Evolutionary conservation across 2,329 filamentous ascomycete genomes (phyloP), one percentile per base, ranked within the genome.

Genomic region (Fusarium pseudoanthophilum): DNA sequence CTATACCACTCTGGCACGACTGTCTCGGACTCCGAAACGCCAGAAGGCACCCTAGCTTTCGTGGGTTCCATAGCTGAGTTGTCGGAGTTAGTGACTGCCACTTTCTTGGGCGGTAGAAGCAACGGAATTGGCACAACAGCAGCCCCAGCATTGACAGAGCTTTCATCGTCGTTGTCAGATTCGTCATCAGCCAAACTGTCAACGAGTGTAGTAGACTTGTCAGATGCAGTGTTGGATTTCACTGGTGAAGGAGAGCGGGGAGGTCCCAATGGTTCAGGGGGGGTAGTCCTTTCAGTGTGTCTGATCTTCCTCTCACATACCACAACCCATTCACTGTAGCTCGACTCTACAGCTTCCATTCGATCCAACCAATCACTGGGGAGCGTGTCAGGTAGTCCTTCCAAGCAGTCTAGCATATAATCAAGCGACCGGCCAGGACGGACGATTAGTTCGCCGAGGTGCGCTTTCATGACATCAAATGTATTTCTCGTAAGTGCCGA

Each of bases 331-430:
- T 91, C 88, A 13, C 91, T 89, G 81, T 95, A 97, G 36, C 91
- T 89, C 16, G 87, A 85, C 80, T 99, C 96, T 9, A 97, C 85
- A 1, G 84, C 83, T 80, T 98, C 96, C 83, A 98, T 92, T 9
- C 91, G 88, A 76, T 97, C 94, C 63, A 98, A 90, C 96, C 95
- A 99, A 34, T 85, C 81, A 45, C 97, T 93, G 0, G 96, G 96
- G 15, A 99, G 84, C 1, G 92, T 94, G 78, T 99, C 96, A 48
- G 92, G 87, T 61, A 91, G 87, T 4, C 94, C 95, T 81, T 98
- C 96, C 5, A 98, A 86, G 37, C 90, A 88, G 81, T 99, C 95
- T 20, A 99, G 87, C 88, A 98, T 94, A 57, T 87, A 89, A 80
- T 99, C 96, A 69, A 98, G 86, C 43, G 91, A 88, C 53, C 88